phyloP scores from a whole-genome alignment of 305 asterid species.

The Fraxinus platypoda region DNA sequence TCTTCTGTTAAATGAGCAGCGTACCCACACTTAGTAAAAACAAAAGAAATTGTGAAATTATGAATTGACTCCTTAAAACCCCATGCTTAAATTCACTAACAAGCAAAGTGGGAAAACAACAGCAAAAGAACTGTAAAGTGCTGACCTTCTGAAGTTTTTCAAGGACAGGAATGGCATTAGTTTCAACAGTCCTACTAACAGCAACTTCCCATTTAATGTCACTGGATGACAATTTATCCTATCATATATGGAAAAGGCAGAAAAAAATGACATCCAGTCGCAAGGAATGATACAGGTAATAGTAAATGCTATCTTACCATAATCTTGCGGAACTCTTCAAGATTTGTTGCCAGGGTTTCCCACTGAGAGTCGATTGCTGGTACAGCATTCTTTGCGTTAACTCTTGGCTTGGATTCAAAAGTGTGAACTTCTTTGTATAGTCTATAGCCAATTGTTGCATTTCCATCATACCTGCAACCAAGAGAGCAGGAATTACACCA shows the following conservation, averaged over 20 bases:
- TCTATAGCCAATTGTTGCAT: conserved; percentile 64
- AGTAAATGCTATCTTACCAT: conserved; percentile 50
- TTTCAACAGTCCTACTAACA: conserved; percentile 51
- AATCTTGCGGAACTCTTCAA: conserved; percentile 65
- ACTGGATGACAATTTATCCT: conserved; percentile 64
- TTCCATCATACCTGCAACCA: conserved; percentile 75
- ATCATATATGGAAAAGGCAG: conserved; percentile 32
- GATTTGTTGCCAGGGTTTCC: conserved; percentile 85
- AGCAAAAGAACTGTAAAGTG: conserved; percentile 18
- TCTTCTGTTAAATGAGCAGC: conserved; percentile 57
- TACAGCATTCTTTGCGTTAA: conserved; percentile 29
- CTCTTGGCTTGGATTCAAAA: conserved; percentile 30
- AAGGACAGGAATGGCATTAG: conserved; percentile 62
- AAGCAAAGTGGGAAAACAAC: not conserved
- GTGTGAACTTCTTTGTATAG: conserved; percentile 66
- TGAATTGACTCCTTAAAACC: not conserved
- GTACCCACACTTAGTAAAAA: conserved; percentile 22
- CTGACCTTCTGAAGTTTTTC: conserved; percentile 73
- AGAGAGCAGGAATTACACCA: conserved; percentile 18
- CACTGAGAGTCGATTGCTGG: conserved; percentile 49
- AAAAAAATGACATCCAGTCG: conserved; percentile 17
- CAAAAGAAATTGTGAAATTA: conserved; percentile 7
- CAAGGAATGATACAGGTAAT: conserved; percentile 6
- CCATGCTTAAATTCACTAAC: not conserved
- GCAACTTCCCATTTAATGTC: conserved; percentile 55